Percentiles rank a stretch among this genome's conserved stretches.
phyloP scores from a whole-genome alignment of 179 eudicot genomes.

The Sideroxylon spinosum region DNA sequence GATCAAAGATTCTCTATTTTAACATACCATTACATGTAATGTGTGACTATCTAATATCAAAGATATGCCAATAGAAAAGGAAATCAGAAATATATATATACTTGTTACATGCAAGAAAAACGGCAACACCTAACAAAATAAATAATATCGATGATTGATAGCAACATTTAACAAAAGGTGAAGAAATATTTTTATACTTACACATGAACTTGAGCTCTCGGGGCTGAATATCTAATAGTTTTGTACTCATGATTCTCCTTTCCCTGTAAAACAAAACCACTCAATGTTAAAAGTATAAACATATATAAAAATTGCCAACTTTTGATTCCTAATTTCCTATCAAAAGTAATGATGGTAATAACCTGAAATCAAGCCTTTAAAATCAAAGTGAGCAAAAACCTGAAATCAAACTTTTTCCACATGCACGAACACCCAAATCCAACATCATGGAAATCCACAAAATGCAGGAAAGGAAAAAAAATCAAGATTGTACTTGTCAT shows the following conservation, averaged over 20 bases:
- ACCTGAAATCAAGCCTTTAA: not conserved
- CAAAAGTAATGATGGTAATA: not conserved
- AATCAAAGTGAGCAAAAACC: slow-evolving; percentile 1
- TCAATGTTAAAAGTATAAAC: not conserved
- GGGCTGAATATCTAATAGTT: slow-evolving; percentile 55
- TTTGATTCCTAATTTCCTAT: slow-evolving; percentile 1
- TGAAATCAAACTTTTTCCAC: not conserved
- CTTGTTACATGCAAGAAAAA: not conserved
- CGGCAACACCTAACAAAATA: not conserved
- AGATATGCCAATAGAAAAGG: not conserved
- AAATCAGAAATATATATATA: slow-evolving; percentile 8
- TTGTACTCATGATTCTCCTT: slow-evolving; percentile 36
- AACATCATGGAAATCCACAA: not conserved
- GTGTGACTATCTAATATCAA: not conserved
- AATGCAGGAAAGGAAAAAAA: not conserved
- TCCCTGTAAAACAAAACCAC: slow-evolving; percentile 14
- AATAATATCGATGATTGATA: not conserved
- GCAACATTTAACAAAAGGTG: not conserved
- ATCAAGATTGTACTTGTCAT: not conserved
- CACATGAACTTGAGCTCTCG: slow-evolving; percentile 53
- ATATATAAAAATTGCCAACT: not conserved
- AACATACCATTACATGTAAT: not conserved
- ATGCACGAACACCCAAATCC: not conserved
- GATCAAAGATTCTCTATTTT: not conserved
- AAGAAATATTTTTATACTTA: slow-evolving; percentile 24